Evolutionary conservation across 2,329 filamentous ascomycete species (phyloP).

Genomic region (Paramyrothecium sp.): DNA sequence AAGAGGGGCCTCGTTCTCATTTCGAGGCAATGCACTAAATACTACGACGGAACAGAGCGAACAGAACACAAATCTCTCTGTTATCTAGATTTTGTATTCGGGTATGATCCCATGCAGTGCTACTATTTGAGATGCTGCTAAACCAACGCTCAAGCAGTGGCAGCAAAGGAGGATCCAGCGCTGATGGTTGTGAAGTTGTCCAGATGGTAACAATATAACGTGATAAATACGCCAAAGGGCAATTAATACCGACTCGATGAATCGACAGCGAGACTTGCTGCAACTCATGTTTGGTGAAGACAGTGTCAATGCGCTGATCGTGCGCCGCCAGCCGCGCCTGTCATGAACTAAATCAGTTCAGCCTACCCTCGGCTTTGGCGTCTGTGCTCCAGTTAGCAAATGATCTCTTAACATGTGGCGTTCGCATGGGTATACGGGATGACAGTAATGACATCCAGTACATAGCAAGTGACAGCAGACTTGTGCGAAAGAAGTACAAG

Average conservation of each 20-base stretch:
- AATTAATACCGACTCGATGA: neutral
- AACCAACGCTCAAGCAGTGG: neutral
- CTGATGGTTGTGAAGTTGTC: neutral
- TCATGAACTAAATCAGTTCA: slow-evolving; percentile 35
- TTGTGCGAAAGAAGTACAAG: too few species aligned
- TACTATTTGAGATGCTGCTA: neutral
- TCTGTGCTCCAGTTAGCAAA: neutral
- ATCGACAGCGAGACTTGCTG: neutral
- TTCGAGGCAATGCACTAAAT: neutral
- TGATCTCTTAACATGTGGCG: too few species aligned
- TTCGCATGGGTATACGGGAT: too few species aligned
- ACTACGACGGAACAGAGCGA: neutral
- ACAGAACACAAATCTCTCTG: neutral
- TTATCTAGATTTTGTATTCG: neutral
- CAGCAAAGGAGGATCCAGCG: neutral
- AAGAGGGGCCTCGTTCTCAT: too few species aligned
- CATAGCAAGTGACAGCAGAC: neutral
- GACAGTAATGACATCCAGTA: too few species aligned
- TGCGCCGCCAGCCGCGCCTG: neutral
- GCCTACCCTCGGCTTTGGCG: slow-evolving; percentile 71
- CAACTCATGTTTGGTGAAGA: neutral
- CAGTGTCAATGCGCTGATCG: neutral
- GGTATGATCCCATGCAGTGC: neutral
- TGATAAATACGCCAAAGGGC: neutral
- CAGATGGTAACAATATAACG: neutral